Evolutionary conservation across 805 yeast species (phyloP), one percentile per base, ranked within the genome.

Genomic region (Kluyveromyces nonfermentans): DNA sequence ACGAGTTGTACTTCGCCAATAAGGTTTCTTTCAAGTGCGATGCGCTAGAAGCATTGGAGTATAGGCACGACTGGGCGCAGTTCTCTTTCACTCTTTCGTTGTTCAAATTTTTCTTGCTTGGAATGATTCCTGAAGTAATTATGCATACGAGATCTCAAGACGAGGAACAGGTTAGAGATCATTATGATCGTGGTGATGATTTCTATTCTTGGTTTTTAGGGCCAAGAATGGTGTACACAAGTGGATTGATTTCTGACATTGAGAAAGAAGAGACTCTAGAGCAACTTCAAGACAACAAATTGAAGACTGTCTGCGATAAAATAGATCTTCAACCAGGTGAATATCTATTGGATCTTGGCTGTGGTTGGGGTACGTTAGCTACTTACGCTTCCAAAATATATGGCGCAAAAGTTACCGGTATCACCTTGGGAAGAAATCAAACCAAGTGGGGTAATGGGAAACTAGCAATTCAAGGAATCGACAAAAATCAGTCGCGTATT

Each of bases 281-380:
- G 65, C 70, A 80, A 60, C 59, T 88, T 60, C 96, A 88, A 71
- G 96, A 87, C 69, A 87, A 87, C 73, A 87, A 88, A 69, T 73
- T 87, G 63, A 82, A 85, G 59, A 69, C 82, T 57, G 95, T 87
- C 43, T 88, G 94, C 62, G 94, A 85, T 66, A 87, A 87, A 70
- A 81, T 86, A 51, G 84, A 75, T 47, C 72, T 87, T 55, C 60
- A 80, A 58, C 56, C 75, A 52, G 93, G 86, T 55, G 96, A 87
- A 52, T 70, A 69, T 48, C 71, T 86, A 63, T 77, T 87, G 48
- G 96, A 87, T 60, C 69, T 87, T 46, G 96, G 96, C 50, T 87
- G 96, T 67, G 96, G 96, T 55, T 87, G 96, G 96, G 96, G 96
- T 61, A 84, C 96, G 41, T 73, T 89, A 60, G 87, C 95, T 38